Evolutionary conservation across 2,329 filamentous ascomycete species (phyloP).

Genomic region (Bisporella sp.): DNA sequence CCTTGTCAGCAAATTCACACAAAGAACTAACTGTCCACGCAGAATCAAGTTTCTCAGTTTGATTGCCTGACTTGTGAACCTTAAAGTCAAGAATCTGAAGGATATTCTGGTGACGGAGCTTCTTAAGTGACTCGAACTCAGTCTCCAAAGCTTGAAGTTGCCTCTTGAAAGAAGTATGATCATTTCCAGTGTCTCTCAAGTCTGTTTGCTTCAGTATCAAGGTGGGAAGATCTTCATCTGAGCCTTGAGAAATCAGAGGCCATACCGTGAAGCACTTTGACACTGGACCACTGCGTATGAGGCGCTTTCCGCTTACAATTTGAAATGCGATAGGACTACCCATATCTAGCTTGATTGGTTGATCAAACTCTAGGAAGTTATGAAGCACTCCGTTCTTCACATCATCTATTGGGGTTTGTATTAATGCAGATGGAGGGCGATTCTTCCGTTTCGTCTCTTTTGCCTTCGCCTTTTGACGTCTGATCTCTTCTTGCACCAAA

Average conservation of each 20-base stretch:
- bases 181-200: conserved; percentile 49
- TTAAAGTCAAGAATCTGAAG: conserved; percentile 78
- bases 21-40: conserved; percentile 70
- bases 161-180: conserved; percentile 61
- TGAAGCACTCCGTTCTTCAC: conserved; percentile 24
- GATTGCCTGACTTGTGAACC: conserved; percentile 62
- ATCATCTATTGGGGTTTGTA: conserved; percentile 14
- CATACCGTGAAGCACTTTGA: conserved; percentile 68
- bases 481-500: conserved; percentile 66
- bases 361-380: conserved; percentile 55
- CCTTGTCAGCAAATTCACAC: conserved; percentile 71
- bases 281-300: conserved; percentile 57
- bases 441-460: conserved; percentile 59
- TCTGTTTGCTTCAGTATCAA: conserved; percentile 68
- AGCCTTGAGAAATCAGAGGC: conserved; percentile 46
- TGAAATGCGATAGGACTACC: conserved; percentile 63
- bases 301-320: conserved; percentile 61
- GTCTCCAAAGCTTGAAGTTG: conserved; percentile 71
- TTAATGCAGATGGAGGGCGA: conserved; percentile 30
- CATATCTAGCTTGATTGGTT: conserved; percentile 54
- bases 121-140: conserved; percentile 68
- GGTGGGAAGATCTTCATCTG: conserved; percentile 47
- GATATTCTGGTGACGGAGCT: conserved; percentile 68
- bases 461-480: conserved; percentile 56
- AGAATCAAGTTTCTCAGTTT: conserved; percentile 28